Evolutionary conservation across 2,329 filamentous ascomycete species (phyloP), one percentile per base, ranked within the genome.

Genomic region (Penicillium sclerotigenum): DNA sequence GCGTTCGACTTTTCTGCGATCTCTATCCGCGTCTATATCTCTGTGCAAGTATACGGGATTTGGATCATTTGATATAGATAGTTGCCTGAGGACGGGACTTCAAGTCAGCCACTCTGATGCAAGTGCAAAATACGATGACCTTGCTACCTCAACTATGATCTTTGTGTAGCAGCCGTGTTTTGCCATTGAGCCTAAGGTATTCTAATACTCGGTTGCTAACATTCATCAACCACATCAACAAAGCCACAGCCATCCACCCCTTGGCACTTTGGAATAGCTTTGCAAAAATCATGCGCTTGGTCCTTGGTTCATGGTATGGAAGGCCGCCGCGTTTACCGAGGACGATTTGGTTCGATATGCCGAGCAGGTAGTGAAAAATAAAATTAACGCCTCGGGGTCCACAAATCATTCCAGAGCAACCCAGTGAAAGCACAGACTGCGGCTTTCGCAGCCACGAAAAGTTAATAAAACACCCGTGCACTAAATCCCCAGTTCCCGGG

Each of bases 1-100:
- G 61, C 59, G 50, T 59, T 58, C 24, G 40, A 41, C 31, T 51
- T 52, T 48, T 58, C 54, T 54, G 52, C 57, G 47, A 60, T 58
- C 58, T 52, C 29, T 38, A 34, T 54, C 54, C 31, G 50, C 18
- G 54, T 46, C 41, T 52, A 18, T 47, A 5, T 52, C 47, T 61
- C 47, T 61, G 48, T 54, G 46, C 47, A 60, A 58, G 40, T 60
- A 54, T 47, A 49, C 48, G 36, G 58, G 46, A 51, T 48, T 47
- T 40, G 45, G 34, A 47, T 54, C 42, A 20, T 57, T 50, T 41
- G 46, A 57, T 61, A 54, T 56, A 59, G 47, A 49, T 52, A 58
- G 37, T 52, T 33, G 51, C 29, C n/a, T 41, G 36, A 48, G 55
- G 49, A 56, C 37, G 48, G 42, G 52, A 24, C 55, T 51, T 46